Evolutionary conservation across 2,329 filamentous ascomycete genomes (phyloP).

Genomic region (Pseudogymnoascus sp.): DNA sequence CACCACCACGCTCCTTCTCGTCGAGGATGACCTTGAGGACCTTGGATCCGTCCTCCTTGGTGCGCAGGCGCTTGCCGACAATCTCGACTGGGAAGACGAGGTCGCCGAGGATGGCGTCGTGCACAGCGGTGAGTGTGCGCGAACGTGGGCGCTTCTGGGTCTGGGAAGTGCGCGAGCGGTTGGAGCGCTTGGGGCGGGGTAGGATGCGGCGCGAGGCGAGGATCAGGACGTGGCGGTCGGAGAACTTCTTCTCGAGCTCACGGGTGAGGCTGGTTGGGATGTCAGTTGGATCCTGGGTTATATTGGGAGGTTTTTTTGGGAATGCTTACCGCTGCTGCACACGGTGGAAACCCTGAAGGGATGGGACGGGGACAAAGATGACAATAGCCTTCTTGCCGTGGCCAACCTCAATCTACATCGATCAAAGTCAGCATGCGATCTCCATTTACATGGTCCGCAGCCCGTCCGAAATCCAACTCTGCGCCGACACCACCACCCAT

Average conservation of each 20-base stretch:
- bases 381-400: constrained; percentile 99
- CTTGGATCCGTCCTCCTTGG: constrained; percentile 98
- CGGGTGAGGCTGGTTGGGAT: constrained; percentile 71
- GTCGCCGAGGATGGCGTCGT: constrained; percentile 96
- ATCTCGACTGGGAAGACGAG: constrained; percentile 99
- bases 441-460: constrained; percentile 71
- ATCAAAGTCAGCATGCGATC: constrained; percentile 69
- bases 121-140: constrained; percentile 95
- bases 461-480: constrained; percentile 61
- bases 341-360: constrained; percentile 97
- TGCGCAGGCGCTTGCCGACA: constrained; percentile 96
- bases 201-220: constrained; percentile 98
- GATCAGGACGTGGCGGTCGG: constrained; percentile 98
- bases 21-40: constrained; percentile 97
- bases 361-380: constrained; percentile 99
- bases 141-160: constrained; percentile 98
- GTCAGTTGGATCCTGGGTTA: background rate
- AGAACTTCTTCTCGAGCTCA: constrained; percentile 99
- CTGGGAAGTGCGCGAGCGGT: constrained; percentile 90
- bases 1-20: constrained; percentile 99
- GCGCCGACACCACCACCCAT: constrained; percentile 25
- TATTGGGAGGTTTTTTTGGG: background rate
- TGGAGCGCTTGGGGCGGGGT: constrained; percentile 96
- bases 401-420: constrained; percentile 94
- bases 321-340: constrained; percentile 93